These are phyloP conservation scores for Lumnitzera racemosa DNA, from an alignment of 345 rosid genomes.

Conservation along the genomic window DNA sequence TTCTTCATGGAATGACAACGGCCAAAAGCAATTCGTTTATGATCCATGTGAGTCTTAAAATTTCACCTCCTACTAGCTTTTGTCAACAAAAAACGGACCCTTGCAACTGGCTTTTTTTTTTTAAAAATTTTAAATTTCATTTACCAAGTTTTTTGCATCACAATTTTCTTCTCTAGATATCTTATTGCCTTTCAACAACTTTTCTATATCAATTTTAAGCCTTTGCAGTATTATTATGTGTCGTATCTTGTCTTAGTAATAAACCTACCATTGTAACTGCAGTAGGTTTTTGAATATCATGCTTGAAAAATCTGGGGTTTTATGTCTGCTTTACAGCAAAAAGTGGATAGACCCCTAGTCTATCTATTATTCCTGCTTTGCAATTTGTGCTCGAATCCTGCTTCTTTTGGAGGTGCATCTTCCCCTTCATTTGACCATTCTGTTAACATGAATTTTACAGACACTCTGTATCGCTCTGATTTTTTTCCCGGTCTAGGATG, in stretches of 20 bases:
- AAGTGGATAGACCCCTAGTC: too few species aligned
- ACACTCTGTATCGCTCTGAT: constrained; percentile 87
- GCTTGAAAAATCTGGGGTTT: too few species aligned
- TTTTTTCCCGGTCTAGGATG: constrained; percentile 99
- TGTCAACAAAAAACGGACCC: not conserved
- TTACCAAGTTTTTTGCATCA: too few species aligned
- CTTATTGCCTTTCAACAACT: too few species aligned
- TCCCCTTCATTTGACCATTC: not conserved
- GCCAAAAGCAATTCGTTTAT: constrained; percentile 93
- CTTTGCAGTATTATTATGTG: too few species aligned
- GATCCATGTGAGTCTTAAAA: constrained; percentile 66
- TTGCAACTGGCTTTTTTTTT: not conserved
- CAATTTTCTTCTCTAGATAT: too few species aligned
- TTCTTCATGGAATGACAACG: constrained; percentile 99
- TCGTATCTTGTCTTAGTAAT: too few species aligned
- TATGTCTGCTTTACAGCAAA: too few species aligned
- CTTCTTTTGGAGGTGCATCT: not conserved
- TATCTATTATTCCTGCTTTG: not conserved
- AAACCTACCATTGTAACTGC: too few species aligned
- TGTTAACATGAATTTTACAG: constrained; percentile 32
- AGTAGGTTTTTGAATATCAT: too few species aligned
- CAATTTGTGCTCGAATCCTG: not conserved
- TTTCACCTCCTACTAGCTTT: not conserved
- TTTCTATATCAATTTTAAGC: too few species aligned
- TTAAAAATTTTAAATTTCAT: too few species aligned